Conservation (phyloP, 768 basidiomycete species). For the Pleurotus salmoneostramineus region DNA sequence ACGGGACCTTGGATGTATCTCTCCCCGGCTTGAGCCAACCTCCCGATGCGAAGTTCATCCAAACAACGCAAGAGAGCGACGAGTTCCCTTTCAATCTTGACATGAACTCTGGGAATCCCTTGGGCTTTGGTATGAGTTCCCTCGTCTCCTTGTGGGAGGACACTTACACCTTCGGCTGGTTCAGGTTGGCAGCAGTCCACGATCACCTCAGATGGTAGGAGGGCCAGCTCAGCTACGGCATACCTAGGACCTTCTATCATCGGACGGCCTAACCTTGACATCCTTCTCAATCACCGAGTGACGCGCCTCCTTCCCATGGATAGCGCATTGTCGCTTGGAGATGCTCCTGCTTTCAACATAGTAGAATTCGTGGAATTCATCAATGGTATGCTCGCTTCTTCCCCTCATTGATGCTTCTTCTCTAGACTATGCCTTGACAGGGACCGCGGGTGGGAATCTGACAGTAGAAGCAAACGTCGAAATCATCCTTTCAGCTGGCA, state of each 20-base stretch:
- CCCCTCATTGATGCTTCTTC: not conserved
- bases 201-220: slow-evolving; percentile 11
- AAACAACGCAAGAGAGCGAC: slow-evolving; percentile 16
- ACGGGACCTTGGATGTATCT: slow-evolving; percentile 16
- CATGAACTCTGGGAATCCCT: slow-evolving; percentile 23
- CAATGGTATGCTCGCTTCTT: not conserved
- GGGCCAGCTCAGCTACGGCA: slow-evolving; percentile 19
- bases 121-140: slow-evolving; percentile 23
- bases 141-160: not conserved
- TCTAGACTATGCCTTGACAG: not conserved
- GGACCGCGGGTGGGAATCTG: not conserved
- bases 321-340: not conserved
- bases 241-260: slow-evolving; percentile 19
- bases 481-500: slow-evolving; percentile 25
- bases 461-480: slow-evolving; percentile 15
- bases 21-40: slow-evolving; percentile 13
- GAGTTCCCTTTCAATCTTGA: slow-evolving; percentile 30
- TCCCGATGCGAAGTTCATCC: slow-evolving; percentile 17
- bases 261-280: slow-evolving; percentile 19
- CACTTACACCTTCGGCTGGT: not conserved
- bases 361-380: slow-evolving; percentile 14
- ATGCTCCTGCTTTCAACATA: slow-evolving; percentile 9
- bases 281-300: slow-evolving; percentile 16
- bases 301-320: slow-evolving; percentile 8
- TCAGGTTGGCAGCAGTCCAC: slow-evolving; percentile 17